These are phyloP conservation scores for Kalmusia sp. DNA, from an alignment of 2,329 filamentous ascomycete genomes.

Conservation along the genomic window DNA sequence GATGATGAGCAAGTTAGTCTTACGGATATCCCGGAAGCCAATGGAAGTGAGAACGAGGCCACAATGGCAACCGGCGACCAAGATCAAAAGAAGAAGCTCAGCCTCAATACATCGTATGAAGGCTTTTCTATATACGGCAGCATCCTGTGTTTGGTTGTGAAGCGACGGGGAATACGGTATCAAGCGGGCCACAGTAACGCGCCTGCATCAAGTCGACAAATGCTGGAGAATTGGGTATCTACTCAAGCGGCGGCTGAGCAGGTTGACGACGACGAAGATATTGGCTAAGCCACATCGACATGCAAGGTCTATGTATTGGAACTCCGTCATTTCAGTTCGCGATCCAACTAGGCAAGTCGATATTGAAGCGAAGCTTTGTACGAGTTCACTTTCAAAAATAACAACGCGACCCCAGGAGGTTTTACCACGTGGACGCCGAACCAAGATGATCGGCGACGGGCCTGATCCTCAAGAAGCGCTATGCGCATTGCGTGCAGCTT, in stretches of 20 bases:
- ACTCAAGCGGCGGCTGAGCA: constrained; percentile 48
- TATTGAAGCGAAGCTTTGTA: constrained; percentile 18
- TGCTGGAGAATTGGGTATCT: constrained; percentile 53
- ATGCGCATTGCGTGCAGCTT: constrained; percentile 16
- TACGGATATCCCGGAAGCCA: constrained; percentile 63
- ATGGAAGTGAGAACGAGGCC: constrained; percentile 14
- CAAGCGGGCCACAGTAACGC: constrained; percentile 22
- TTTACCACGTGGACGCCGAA: constrained; percentile 37
- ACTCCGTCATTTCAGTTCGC: not conserved
- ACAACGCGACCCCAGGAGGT: constrained; percentile 8
- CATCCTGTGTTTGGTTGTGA: constrained; percentile 89
- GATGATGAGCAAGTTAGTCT: constrained; percentile 60
- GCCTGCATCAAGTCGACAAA: constrained; percentile 43
- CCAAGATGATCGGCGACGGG: constrained; percentile 21
- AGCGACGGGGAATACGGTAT: constrained; percentile 62
- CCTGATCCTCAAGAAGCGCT: constrained; percentile 18
- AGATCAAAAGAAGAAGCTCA: constrained; percentile 91
- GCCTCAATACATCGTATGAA: constrained; percentile 86
- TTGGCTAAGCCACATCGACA: constrained; percentile 27
- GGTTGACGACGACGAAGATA: constrained; percentile 44
- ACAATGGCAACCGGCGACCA: constrained; percentile 49
- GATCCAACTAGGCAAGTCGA: constrained; percentile 15
- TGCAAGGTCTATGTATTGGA: constrained; percentile 1
- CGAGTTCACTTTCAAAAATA: constrained; percentile 25
- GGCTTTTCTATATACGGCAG: constrained; percentile 96